Percentiles rank a stretch among this genome's conserved stretches.
Conservation (phyloP, 345 rosid species). For the Kernera saxatilis region DNA sequence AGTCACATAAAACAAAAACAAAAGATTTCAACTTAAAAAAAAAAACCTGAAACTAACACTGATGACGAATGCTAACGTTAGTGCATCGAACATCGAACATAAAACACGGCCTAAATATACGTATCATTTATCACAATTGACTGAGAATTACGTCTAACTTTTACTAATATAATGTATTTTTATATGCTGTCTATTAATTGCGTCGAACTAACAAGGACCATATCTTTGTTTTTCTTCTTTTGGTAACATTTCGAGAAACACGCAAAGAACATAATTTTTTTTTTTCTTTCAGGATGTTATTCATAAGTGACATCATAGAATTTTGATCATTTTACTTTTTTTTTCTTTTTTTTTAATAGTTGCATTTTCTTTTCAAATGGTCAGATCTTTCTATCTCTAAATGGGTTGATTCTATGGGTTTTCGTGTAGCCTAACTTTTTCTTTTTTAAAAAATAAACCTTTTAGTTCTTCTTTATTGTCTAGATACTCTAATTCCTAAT, state of each 20-base stretch:
- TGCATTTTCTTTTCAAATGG: conserved; percentile 23
- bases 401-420: conserved; percentile 23
- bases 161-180: not conserved
- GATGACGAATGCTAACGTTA: conserved; percentile 11
- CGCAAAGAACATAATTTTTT: conserved; percentile 13
- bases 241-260: conserved; percentile 26
- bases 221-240: conserved; percentile 26
- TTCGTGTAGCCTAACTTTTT: conserved; percentile 23
- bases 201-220: conserved; percentile 17
- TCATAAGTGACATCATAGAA: conserved; percentile 11
- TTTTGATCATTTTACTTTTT: not conserved
- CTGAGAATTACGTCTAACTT: conserved; percentile 15
- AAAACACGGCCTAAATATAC: not conserved
- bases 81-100: not conserved
- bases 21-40: too few relatives aligned
- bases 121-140: conserved; percentile 11
- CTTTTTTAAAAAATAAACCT: not conserved
- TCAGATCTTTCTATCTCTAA: conserved; percentile 18
- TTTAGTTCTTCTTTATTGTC: not conserved
- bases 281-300: conserved; percentile 5
- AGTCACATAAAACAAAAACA: too few relatives aligned
- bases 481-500: conserved; percentile 9
- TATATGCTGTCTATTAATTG: not conserved
- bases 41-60: conserved; percentile 10
- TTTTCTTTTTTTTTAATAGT: not conserved